phyloP scores from a whole-genome alignment of 345 rosid genomes.

The Hevea brasiliensis region DNA sequence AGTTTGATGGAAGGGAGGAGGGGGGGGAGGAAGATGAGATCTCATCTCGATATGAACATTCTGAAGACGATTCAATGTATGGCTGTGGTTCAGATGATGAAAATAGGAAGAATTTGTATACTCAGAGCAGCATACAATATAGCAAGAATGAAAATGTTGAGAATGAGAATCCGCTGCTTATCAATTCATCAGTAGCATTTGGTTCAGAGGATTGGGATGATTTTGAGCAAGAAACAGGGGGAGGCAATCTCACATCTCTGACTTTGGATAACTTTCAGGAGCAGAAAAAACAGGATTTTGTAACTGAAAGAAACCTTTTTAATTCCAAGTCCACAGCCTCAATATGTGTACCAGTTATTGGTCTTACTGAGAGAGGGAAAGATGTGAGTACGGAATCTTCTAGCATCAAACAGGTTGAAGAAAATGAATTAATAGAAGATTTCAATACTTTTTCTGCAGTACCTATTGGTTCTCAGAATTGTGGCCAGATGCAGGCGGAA shows the following conservation, averaged over 20 bases:
- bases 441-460: slow-evolving; percentile 17
- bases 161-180: slow-evolving; percentile 58
- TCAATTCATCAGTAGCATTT: slow-evolving; percentile 78
- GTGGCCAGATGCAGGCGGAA: slow-evolving; percentile 35
- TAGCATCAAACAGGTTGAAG: slow-evolving; percentile 29
- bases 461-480: slow-evolving; percentile 26
- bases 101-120: slow-evolving; percentile 27
- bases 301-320: slow-evolving; percentile 25
- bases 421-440: slow-evolving; percentile 27
- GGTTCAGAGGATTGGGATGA: slow-evolving; percentile 91
- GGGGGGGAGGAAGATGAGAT: slow-evolving; percentile 39
- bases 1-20: slow-evolving; percentile 20
- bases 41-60: slow-evolving; percentile 43
- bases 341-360: slow-evolving; percentile 22
- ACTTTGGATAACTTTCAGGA: slow-evolving; percentile 33
- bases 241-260: slow-evolving; percentile 35
- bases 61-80: slow-evolving; percentile 58
- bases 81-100: slow-evolving; percentile 54
- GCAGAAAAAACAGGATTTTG: slow-evolving; percentile 29
- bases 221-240: slow-evolving; percentile 66
- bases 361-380: slow-evolving; percentile 33
- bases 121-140: slow-evolving; percentile 24
- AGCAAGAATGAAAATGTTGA: slow-evolving; percentile 26
- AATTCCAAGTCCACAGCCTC: slow-evolving; percentile 20
- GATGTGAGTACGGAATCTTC: slow-evolving; percentile 25